phyloP scores from a whole-genome alignment of 2,329 filamentous ascomycete genomes.

The Pseudofabraea citricarpa region DNA sequence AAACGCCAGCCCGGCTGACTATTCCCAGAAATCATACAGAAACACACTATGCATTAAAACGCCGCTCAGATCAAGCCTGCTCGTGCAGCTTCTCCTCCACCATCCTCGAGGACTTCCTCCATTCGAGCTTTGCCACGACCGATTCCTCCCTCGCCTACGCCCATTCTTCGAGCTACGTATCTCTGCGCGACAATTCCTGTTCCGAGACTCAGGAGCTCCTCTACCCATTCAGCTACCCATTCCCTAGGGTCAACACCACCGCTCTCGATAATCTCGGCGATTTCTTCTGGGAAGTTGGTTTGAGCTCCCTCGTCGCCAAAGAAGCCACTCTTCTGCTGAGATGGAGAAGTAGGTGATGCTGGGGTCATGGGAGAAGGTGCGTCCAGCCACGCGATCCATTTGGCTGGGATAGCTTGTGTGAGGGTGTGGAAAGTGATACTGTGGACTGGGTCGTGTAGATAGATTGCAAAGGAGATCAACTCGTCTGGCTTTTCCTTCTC shows the following conservation, averaged over 20 bases:
- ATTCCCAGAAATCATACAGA: too few species aligned
- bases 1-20: too few species aligned
- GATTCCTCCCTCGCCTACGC: conserved; percentile 75
- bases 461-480: conserved; percentile 69
- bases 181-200: conserved; percentile 87
- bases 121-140: conserved; percentile 57
- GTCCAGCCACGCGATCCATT: conserved; percentile 91
- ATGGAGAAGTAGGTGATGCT: conserved; percentile 27
- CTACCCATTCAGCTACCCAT: conserved; percentile 97
- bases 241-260: conserved; percentile 85
- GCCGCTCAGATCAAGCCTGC: conserved; percentile 40
- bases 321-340: conserved; percentile 21
- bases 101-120: conserved; percentile 50
- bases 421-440: conserved; percentile 80
- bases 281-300: conserved; percentile 69
- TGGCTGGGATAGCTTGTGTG: conserved; percentile 76
- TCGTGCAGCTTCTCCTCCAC: conserved; percentile 54
- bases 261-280: conserved; percentile 74
- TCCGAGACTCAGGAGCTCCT: conserved; percentile 74
- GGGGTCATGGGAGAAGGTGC: conserved; percentile 57
- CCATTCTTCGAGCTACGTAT: conserved; percentile 93
- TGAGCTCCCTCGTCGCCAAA: conserved; percentile 36
- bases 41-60: too few species aligned
- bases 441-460: conserved; percentile 84
- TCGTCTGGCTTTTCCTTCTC: conserved; percentile 50